Evolutionary conservation across 352 stramenopile species (phyloP).

Genomic region (Phytophthora ramorum): DNA sequence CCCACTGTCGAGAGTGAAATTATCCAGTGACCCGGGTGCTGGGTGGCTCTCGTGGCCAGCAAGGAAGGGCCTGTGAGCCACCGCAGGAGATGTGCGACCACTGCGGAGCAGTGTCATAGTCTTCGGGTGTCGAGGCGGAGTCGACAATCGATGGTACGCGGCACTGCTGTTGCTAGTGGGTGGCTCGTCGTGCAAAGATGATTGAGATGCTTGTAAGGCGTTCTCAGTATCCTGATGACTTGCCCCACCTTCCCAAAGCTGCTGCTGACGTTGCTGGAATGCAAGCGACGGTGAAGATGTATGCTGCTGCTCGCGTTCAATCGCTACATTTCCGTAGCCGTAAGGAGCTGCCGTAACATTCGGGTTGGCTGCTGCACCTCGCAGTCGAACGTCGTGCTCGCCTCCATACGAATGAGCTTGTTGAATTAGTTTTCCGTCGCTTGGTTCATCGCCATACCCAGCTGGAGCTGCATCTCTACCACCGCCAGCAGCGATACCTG

Average conservation of each 20-base stretch:
- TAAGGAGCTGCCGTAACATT: conserved; percentile 78
- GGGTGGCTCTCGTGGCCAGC: conserved; percentile 40
- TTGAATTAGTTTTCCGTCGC: conserved; percentile 43
- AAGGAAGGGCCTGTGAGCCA: conserved; percentile 27
- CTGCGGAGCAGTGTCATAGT: conserved; percentile 55
- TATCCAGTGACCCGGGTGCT: conserved; percentile 58
- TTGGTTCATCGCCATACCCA: conserved; percentile 29
- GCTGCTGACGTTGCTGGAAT: conserved; percentile 42
- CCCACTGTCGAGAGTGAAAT: conserved; percentile 64
- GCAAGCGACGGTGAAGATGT: conserved; percentile 37
- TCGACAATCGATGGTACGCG: conserved; percentile 58
- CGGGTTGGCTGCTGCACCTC: conserved; percentile 52
- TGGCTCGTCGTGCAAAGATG: conserved; percentile 51
- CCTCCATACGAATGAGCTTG: conserved; percentile 78
- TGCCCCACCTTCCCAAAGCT: conserved; percentile 42
- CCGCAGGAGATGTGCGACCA: conserved; percentile 40
- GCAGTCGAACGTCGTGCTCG: conserved; percentile 54
- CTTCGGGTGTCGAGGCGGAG: conserved; percentile 73
- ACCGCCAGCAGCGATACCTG: conserved; percentile 36
- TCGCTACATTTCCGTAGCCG: conserved; percentile 79
- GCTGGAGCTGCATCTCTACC: conserved; percentile 8
- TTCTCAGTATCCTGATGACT: conserved; percentile 39
- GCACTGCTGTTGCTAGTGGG: conserved; percentile 32
- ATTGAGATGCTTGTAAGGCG: conserved; percentile 29
- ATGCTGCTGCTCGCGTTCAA: conserved; percentile 47